Evolutionary conservation across 495 filamentous ascomycete genomes (phyloP).

Genomic region (Staphylotrichum longicolle): DNA sequence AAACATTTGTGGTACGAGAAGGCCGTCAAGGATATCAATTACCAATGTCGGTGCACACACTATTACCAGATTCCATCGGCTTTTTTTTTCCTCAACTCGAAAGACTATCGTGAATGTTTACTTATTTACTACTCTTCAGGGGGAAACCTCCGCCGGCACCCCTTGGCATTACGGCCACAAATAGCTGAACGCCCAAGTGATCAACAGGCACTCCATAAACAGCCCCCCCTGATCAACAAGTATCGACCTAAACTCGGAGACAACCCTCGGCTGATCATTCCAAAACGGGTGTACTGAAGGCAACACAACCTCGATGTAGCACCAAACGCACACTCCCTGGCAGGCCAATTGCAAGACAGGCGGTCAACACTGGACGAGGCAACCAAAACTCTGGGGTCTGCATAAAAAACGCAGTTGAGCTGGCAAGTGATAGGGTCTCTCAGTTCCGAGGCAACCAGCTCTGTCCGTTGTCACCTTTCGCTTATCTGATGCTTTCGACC

Average conservation of each 20-base stretch:
- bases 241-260: no score
- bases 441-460: background rate
- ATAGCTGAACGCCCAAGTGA: no score
- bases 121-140: no score
- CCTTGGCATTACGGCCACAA: no score
- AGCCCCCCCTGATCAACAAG: no score
- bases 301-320: conserved; percentile 6
- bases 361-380: conserved; percentile 10
- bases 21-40: conserved; percentile 2
- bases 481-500: conserved; percentile 1
- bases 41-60: background rate
- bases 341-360: background rate
- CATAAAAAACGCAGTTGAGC: background rate
- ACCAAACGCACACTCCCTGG: background rate
- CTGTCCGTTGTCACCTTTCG: background rate
- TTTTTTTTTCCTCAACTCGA: no score
- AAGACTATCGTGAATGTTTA: no score
- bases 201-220: no score
- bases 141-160: no score
- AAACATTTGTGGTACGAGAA: background rate
- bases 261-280: background rate
- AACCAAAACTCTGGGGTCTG: conserved; percentile 3
- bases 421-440: background rate
- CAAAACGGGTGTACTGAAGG: background rate
- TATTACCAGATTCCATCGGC: no score